Base-by-base conservation (phyloP, 2,329 filamentous ascomycete genomes). In the Aspergillus pseudonomiae region DNA sequence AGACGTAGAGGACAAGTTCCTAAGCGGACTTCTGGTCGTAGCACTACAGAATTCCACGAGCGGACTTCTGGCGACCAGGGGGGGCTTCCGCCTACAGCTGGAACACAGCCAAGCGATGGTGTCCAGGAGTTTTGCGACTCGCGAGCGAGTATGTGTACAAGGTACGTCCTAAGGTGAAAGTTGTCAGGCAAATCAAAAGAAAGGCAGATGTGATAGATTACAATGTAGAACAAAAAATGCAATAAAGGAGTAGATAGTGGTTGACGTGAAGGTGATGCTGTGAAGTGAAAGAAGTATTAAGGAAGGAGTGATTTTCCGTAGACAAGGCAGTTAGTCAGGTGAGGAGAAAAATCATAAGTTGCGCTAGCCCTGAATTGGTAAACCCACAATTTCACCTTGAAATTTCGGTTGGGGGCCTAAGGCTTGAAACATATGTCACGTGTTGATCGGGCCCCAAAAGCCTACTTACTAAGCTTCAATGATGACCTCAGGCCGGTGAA, bases 1-100 rank as follows among this genome's bases (percentile, higher is more conserved):
- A 65, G 48, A 64, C 65, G 59, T 62, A 57, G 65, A 66, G 63
- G 63, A 60, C 57, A 63, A 60, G 57, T 60, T 70, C 71, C 70
- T 73, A 71, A 71, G 68, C 67, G 70, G 69, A 67, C 61, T 72
- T 68, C 64, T 69, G 68, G 68, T 72, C 68, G 75, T 70, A 73
- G 75, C 76, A 76, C 77, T 79, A 78, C 76, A 70, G 76, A 46
- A 75, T 69, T 70, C 67, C 72, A 72, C 72, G 67, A 74, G 69
- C 69, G 70, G 67, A 71, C 70, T 72, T 55, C 69, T 75, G 70
- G 71, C 60, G 71, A 72, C 68, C 65, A 67, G 65, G 70, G 70
- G 67, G 68, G 68, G 67, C 64, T 72, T 71, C 70, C 70, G 71
- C 75, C 75, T 78, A 78, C 75, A 77, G 75, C 75, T 75, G 74